phyloP scores from a whole-genome alignment of 441 rosid species.

The Bocquillonia castaneifolia region DNA sequence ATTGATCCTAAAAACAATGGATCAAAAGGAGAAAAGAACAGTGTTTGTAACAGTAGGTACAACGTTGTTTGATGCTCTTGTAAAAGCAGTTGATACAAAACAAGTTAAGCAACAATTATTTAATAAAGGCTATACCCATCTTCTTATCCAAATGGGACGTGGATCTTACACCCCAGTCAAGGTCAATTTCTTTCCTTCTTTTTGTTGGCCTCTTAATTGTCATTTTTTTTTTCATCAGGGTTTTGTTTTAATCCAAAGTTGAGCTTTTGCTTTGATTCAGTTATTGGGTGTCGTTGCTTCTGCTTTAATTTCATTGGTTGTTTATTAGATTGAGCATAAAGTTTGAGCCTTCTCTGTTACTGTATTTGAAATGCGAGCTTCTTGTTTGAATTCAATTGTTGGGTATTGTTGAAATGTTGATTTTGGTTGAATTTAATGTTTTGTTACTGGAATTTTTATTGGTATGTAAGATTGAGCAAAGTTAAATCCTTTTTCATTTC shows the following conservation, averaged over 20 bases:
- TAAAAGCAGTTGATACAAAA: slow-evolving; percentile 46
- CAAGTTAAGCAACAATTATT: slow-evolving; percentile 48
- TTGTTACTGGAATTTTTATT: neutral
- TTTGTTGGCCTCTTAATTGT: neutral
- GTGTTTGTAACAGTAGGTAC: slow-evolving; percentile 93
- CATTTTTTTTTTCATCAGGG: neutral
- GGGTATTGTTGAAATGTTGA: neutral
- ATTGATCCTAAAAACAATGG: too few species aligned
- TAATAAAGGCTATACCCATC: slow-evolving; percentile 66
- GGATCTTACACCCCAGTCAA: slow-evolving; percentile 58
- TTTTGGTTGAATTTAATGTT: neutral
- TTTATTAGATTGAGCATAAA: neutral
- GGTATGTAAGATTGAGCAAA: neutral
- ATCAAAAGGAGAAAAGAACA: slow-evolving; percentile 30
- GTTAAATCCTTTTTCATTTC: neutral
- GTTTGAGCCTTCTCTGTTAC: neutral
- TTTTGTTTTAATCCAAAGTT: slow-evolving; percentile 8
- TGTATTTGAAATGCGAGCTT: neutral
- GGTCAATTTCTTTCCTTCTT: slow-evolving; percentile 31
- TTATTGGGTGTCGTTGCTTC: neutral
- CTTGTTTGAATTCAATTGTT: neutral
- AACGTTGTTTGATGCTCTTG: slow-evolving; percentile 76
- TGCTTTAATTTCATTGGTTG: neutral
- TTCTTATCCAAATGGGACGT: slow-evolving; percentile 79
- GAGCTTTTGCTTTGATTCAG: neutral